These are phyloP conservation scores for Spencermartinsiella ligniputridi DNA, from an alignment of 1,139 yeast genomes.

Conservation along the genomic window DNA sequence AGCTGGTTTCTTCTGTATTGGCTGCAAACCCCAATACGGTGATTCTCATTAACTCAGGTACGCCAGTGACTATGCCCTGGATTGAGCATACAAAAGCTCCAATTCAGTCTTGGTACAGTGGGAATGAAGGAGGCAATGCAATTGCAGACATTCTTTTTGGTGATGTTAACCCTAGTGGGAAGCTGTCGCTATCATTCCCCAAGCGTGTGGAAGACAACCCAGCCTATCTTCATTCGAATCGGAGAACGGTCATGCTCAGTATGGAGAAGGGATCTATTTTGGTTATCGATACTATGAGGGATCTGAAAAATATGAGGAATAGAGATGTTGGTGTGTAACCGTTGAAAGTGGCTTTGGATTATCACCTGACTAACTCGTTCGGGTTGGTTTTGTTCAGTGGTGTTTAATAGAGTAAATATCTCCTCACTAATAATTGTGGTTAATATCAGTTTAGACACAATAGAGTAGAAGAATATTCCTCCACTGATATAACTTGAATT, in stretches of 20 bases:
- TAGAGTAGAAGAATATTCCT: no score
- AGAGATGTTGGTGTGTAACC: no score
- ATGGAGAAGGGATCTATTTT: conserved; percentile 54
- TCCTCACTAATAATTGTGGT: no score
- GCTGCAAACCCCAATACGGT: conserved; percentile 49
- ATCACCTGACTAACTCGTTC: no score
- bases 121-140: conserved; percentile 46
- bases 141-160: conserved; percentile 59
- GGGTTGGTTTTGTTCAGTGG: no score
- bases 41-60: conserved; percentile 56
- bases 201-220: conserved; percentile 44
- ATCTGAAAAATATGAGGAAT: no score
- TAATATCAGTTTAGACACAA: no score
- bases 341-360: no score
- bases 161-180: no score
- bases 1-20: conserved; percentile 43
- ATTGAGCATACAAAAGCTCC: conserved; percentile 42
- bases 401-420: no score
- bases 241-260: conserved; percentile 49
- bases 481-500: no score
- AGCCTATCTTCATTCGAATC: conserved; percentile 42
- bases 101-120: conserved; percentile 50
- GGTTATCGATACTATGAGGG: conserved; percentile 60
- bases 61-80: conserved; percentile 63
- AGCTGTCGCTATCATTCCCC: conserved; percentile 58